These are phyloP conservation scores for Malus hybrid DNA, from an alignment of 331 rosid species.

Conservation along the genomic window DNA sequence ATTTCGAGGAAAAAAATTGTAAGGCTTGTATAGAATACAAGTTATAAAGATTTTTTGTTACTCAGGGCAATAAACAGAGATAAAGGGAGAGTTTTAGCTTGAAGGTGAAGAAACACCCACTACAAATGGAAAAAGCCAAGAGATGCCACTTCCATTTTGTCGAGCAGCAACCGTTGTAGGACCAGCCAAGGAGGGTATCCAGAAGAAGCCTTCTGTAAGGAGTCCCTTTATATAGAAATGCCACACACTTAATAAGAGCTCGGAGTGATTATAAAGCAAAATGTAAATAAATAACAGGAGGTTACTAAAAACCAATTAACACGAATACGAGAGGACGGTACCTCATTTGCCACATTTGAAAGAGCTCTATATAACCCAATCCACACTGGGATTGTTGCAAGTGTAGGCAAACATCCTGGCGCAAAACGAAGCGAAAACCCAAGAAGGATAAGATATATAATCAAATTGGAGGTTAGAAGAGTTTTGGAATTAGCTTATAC, in stretches of 20 bases:
- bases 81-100: neutral
- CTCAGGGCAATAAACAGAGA: neutral
- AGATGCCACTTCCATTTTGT: conserved; percentile 80
- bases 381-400: conserved; percentile 93
- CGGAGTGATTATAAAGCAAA: neutral
- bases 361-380: conserved; percentile 83
- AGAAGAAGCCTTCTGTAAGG: conserved; percentile 92
- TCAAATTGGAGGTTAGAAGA: neutral
- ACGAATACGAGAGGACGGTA: conserved; percentile 17
- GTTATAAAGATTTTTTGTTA: neutral
- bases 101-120: conserved; percentile 38
- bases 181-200: conserved; percentile 99
- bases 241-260: conserved; percentile 18
- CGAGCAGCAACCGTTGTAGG: conserved; percentile 84
- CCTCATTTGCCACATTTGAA: conserved; percentile 38
- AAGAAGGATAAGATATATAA: neutral
- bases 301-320: conserved; percentile 11
- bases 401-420: conserved; percentile 83
- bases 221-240: conserved; percentile 57
- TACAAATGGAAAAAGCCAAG: conserved; percentile 95
- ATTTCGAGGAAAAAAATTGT: neutral
- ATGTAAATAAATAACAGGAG: neutral
- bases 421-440: conserved; percentile 7
- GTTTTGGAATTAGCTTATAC: conserved; percentile 21
- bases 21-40: neutral